Conservation (phyloP, 305 asterid genomes). For the Plantago lanceolata region DNA sequence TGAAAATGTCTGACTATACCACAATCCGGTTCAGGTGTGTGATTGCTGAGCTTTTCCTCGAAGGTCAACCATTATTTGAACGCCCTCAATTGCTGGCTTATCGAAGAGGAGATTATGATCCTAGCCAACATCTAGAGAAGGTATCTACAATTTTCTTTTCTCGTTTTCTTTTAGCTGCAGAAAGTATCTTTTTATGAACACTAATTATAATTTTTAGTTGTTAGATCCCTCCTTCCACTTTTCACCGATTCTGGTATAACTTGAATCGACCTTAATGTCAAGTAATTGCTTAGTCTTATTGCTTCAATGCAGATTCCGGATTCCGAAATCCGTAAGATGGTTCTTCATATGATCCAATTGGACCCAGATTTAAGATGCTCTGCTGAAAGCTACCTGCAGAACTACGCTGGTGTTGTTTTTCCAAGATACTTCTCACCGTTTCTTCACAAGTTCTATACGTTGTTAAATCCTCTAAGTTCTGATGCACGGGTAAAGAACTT, state of each 20-base stretch:
- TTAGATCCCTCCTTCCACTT: conserved; percentile 4
- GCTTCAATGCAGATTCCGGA: conserved; percentile 75
- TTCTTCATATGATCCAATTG: conserved; percentile 96
- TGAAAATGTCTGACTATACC: conserved; percentile 23
- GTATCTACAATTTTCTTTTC: conserved; percentile 27
- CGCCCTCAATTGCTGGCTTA: conserved; percentile 95
- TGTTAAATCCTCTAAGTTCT: conserved; percentile 78
- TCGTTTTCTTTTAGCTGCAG: conserved; percentile 7
- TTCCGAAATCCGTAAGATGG: conserved; percentile 94
- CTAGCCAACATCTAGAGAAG: conserved; percentile 94
- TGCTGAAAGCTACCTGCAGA: conserved; percentile 91
- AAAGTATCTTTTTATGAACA: too few species aligned
- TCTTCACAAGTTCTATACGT: conserved; percentile 89
- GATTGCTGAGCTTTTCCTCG: conserved; percentile 97
- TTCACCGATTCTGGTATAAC: conserved; percentile 16
- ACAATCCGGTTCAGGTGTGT: conserved; percentile 76
- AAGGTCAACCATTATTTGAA: conserved; percentile 96
- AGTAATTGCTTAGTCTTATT: conserved; percentile 24
- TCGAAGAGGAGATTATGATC: conserved; percentile 98
- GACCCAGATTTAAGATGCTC: conserved; percentile 83
- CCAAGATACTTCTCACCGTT: conserved; percentile 92
- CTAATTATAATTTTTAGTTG: conserved; percentile 5
- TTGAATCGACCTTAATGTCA: conserved; percentile 15
- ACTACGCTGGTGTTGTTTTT: conserved; percentile 73
- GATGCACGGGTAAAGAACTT: conserved; percentile 84